Evolutionary conservation across 768 basidiomycete genomes (phyloP).

Genomic region (Boletellus ananiceps): DNA sequence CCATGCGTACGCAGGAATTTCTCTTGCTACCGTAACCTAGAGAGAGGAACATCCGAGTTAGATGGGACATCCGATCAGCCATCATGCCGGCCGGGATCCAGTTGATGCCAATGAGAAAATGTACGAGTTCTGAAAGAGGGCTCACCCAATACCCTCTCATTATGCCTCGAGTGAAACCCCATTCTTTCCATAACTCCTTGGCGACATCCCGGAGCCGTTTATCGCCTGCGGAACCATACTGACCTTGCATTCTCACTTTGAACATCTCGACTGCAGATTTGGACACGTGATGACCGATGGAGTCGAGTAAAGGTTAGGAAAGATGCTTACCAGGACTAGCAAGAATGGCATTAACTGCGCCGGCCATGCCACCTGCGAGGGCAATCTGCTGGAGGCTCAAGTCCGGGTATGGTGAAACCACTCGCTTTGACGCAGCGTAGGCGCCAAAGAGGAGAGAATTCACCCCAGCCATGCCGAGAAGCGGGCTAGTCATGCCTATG

Average conservation of each 20-base stretch:
- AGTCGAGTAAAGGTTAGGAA: not conserved
- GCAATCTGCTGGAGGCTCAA: constrained; percentile 77
- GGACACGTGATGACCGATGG: not conserved
- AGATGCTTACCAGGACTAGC: constrained; percentile 72
- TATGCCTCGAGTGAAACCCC: constrained; percentile 82
- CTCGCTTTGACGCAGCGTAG: constrained; percentile 74
- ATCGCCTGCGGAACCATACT: constrained; percentile 80
- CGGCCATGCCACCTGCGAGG: constrained; percentile 86
- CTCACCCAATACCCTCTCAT: constrained; percentile 97
- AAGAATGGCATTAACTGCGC: constrained; percentile 83
- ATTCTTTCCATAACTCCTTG: constrained; percentile 80
- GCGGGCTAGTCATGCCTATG: constrained; percentile 86
- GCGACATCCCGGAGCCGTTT: constrained; percentile 70
- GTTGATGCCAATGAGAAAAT: not conserved
- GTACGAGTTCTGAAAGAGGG: constrained; percentile 8
- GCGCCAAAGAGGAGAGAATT: constrained; percentile 94
- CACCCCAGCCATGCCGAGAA: constrained; percentile 91
- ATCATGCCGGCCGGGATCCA: not conserved
- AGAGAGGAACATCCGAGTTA: not conserved
- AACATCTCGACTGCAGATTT: constrained; percentile 82
- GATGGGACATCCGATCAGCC: not conserved
- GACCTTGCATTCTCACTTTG: constrained; percentile 96
- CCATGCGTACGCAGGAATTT: constrained; percentile 97
- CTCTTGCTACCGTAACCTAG: constrained; percentile 84
- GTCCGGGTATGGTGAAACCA: constrained; percentile 87